A percentile compares a stretch with the other conserved stretches of the same genome.
Conservation (phyloP, 2,329 filamentous ascomycete genomes). For the Pseudogymnoascus sp. region DNA sequence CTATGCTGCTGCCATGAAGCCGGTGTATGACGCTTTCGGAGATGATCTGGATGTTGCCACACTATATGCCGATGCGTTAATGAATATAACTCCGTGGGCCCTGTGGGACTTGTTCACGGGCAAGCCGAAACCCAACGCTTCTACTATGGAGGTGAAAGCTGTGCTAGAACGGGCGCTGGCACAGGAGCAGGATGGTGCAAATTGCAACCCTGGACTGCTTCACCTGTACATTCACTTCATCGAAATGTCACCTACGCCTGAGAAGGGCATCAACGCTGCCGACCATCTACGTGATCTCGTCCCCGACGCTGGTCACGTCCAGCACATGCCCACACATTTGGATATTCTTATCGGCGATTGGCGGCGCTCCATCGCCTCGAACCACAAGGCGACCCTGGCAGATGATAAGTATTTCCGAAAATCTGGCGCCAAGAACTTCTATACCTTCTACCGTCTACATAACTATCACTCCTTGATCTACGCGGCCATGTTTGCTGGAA, state of each 20-base stretch:
- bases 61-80: slow-evolving; percentile 56
- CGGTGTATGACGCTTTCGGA: slow-evolving; percentile 42
- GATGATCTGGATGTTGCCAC: slow-evolving; percentile 56
- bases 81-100: slow-evolving; percentile 58
- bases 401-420: slow-evolving; percentile 60
- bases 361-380: slow-evolving; percentile 55
- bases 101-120: slow-evolving; percentile 56
- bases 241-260: slow-evolving; percentile 65
- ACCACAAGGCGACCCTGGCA: slow-evolving; percentile 56
- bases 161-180: slow-evolving; percentile 52
- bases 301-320: slow-evolving; percentile 61
- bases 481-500: slow-evolving; percentile 68
- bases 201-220: slow-evolving; percentile 58
- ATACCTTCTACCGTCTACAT: slow-evolving; percentile 67
- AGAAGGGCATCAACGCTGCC: slow-evolving; percentile 51
- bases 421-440: slow-evolving; percentile 60
- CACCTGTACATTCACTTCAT: slow-evolving; percentile 73
- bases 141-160: slow-evolving; percentile 48
- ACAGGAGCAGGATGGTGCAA: slow-evolving; percentile 33
- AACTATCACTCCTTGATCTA: slow-evolving; percentile 70
- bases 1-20: slow-evolving; percentile 55
- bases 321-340: slow-evolving; percentile 72
- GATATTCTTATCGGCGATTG: slow-evolving; percentile 70
- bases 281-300: slow-evolving; percentile 56
- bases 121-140: slow-evolving; percentile 44